phyloP scores from a whole-genome alignment of 345 rosid genomes.

The Corchorus olitorius region DNA sequence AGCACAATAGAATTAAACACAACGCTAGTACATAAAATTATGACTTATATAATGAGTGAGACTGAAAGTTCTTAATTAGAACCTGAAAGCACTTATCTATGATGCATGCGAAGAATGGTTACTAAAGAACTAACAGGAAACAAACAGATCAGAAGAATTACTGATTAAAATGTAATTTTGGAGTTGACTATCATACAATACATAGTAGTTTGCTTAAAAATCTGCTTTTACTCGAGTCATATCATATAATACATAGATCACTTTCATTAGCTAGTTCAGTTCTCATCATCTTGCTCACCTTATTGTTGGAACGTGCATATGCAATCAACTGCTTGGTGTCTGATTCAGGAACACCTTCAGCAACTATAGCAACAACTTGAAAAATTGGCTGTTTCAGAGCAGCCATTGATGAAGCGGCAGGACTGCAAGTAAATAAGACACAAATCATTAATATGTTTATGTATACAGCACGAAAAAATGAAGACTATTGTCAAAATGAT shows the following conservation, averaged over 20 bases:
- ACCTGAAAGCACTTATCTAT: too few species aligned
- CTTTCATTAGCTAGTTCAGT: not conserved
- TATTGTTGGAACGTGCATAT: constrained; percentile 91
- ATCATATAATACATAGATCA: not conserved
- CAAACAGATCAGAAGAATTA: too few species aligned
- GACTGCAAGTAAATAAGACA: constrained; percentile 48
- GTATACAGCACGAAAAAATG: not conserved
- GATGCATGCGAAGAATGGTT: too few species aligned
- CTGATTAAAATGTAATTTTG: too few species aligned
- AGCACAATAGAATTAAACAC: too few species aligned
- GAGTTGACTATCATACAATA: too few species aligned
- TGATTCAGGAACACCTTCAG: constrained; percentile 98
- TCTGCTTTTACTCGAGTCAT: too few species aligned
- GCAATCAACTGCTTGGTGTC: constrained; percentile 92
- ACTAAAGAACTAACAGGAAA: too few species aligned
- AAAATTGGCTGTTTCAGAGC: constrained; percentile 95
- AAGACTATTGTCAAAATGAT: constrained; percentile 72
- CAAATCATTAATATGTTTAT: not conserved
- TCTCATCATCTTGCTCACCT: constrained; percentile 45
- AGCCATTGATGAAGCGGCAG: constrained; percentile 96
- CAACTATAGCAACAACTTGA: constrained; percentile 91
- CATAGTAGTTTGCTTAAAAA: too few species aligned
- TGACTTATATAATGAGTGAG: too few species aligned
- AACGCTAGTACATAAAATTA: too few species aligned
- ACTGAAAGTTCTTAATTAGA: too few species aligned